Conservation (phyloP, 2,329 filamentous ascomycete genomes). For the Zymoseptoria brevis region DNA sequence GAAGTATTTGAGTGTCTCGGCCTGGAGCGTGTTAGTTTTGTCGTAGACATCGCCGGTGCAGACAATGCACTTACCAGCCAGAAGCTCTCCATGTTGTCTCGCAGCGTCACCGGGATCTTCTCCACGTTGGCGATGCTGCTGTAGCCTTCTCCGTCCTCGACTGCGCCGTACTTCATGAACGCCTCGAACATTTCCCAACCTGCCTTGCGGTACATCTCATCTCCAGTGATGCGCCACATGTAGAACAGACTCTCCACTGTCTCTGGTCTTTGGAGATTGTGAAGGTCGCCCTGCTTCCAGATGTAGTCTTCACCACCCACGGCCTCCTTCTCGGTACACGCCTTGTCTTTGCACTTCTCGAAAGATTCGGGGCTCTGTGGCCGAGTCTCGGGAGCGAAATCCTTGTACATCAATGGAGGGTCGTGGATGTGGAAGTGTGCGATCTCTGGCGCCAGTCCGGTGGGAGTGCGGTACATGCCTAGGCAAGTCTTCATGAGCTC, state of each 20-base stretch:
- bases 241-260: constrained; percentile 95
- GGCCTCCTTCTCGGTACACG: constrained; percentile 45
- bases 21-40: constrained; percentile 42
- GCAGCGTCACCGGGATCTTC: constrained; percentile 56
- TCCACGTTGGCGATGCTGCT: constrained; percentile 72
- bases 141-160: constrained; percentile 71
- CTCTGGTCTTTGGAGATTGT: constrained; percentile 92
- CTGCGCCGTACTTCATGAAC: constrained; percentile 77
- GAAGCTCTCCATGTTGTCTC: constrained; percentile 98
- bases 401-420: constrained; percentile 57
- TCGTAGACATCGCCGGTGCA: background rate
- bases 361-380: constrained; percentile 43
- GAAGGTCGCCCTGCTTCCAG: constrained; percentile 72
- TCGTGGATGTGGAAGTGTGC: constrained; percentile 74
- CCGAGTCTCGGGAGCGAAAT: constrained; percentile 38
- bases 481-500: constrained; percentile 97
- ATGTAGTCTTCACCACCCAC: constrained; percentile 64
- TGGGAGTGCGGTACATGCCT: constrained; percentile 93
- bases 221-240: constrained; percentile 96
- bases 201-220: constrained; percentile 84
- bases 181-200: constrained; percentile 97
- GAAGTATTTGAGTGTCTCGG: constrained; percentile 96
- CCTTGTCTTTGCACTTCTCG: constrained; percentile 17
- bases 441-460: constrained; percentile 90
- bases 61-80: constrained; percentile 64